Evolutionary conservation across 2,329 filamentous ascomycete genomes (phyloP).

Genomic region (Arthrobotrys musiformis): DNA sequence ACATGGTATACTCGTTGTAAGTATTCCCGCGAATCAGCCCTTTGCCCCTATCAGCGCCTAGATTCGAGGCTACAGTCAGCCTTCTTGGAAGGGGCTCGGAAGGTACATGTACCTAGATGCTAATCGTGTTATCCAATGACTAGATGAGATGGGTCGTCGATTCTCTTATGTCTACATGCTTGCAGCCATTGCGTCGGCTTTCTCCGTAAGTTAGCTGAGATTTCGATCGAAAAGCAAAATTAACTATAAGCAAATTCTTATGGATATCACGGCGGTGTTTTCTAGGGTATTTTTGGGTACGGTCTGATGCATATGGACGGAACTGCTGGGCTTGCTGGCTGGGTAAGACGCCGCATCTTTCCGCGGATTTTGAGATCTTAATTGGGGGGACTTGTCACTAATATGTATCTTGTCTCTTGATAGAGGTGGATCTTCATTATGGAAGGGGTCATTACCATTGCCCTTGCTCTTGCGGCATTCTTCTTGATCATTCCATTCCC

Average conservation of each 20-base stretch:
- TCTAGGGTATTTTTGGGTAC: conserved; percentile 75
- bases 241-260: conserved; percentile 64
- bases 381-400: background rate
- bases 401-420: background rate
- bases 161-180: conserved; percentile 66
- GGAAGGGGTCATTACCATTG: conserved; percentile 67
- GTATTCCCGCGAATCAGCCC: conserved; percentile 55
- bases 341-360: conserved; percentile 62
- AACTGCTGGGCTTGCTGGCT: conserved; percentile 67
- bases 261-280: conserved; percentile 73
- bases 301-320: conserved; percentile 68
- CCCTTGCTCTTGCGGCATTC: conserved; percentile 67
- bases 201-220: conserved; percentile 63
- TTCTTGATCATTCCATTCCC: conserved; percentile 74
- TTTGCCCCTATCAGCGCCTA: no score
- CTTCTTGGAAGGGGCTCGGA: background rate
- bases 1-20: conserved; percentile 77
- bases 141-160: conserved; percentile 57
- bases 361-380: background rate
- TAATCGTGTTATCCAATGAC: background rate
- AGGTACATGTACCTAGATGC: no score
- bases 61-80: no score
- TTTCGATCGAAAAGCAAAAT: conserved; percentile 46
- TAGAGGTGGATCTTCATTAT: conserved; percentile 51
- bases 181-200: conserved; percentile 66